A percentile compares a stretch with the other conserved stretches of the same genome.
Evolutionary conservation across 2,329 filamentous ascomycete species (phyloP).

Genomic region (Colletotrichum higginsianum): DNA sequence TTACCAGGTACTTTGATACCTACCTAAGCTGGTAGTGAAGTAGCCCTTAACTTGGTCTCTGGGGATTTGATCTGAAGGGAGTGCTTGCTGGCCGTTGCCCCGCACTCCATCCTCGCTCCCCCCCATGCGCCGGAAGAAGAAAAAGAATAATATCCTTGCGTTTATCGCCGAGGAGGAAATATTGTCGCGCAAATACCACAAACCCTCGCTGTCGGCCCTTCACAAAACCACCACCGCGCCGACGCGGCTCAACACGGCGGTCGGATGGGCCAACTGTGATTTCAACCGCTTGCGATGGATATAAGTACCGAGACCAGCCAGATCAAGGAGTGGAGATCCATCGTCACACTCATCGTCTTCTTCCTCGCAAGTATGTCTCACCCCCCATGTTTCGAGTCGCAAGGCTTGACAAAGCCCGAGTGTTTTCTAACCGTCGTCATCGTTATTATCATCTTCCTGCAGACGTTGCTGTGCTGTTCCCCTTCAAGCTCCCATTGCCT

Average conservation of each 20-base stretch:
- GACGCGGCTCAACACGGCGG: not conserved
- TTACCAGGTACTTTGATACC: too few relatives aligned
- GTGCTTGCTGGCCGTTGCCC: too few relatives aligned
- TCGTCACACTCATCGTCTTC: conserved; percentile 79
- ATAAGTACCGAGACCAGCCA: conserved; percentile 61
- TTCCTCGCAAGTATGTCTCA: conserved; percentile 76
- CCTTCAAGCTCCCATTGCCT: conserved; percentile 75
- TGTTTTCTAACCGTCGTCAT: not conserved
- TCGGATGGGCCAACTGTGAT: not conserved
- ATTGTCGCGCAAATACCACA: not conserved
- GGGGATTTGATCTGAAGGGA: too few relatives aligned
- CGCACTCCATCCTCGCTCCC: not conserved
- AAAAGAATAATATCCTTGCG: not conserved
- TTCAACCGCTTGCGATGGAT: conserved; percentile 38
- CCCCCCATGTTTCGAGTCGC: not conserved
- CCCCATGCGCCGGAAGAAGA: not conserved
- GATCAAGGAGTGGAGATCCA: conserved; percentile 78
- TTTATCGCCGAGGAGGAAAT: too few relatives aligned
- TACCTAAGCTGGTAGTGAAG: too few relatives aligned
- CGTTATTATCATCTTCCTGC: not conserved
- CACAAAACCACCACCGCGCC: not conserved
- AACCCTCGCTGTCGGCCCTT: not conserved
- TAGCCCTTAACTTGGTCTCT: too few relatives aligned
- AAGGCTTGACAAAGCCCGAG: not conserved
- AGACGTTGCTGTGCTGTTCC: conserved; percentile 80